Base-by-base conservation (phyloP, 306 rosid species). In the Abrus pulchellus region DNA sequence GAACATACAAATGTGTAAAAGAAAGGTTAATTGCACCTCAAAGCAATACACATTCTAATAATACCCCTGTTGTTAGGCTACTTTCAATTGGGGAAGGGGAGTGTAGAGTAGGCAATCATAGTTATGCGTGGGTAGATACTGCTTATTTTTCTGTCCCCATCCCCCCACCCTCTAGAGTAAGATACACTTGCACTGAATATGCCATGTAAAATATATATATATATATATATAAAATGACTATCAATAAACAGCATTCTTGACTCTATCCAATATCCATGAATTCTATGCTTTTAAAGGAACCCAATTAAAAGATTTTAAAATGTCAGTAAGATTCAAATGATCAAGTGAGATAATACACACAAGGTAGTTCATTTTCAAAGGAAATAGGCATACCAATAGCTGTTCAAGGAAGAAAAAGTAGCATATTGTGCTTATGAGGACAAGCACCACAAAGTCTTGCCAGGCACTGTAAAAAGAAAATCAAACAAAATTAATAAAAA, bases 341-440 rank as follows among this genome's bases (percentile, higher is more conserved):
- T 56, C 62, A 41, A 63, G 59, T 36, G 69, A 76, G 56, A 53
- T 50, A 33, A 69, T 49, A 45, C 41, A 67, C 54, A 47, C 49
- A 67, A 71, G 61, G n/a, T 27, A 55, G 57, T 79, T 50, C 28
- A 28, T 45, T 73, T 49, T 41, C 11, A 63, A 56, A 72, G 80
- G 50, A 74, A 78, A 83, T 12, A 78, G 84, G 69, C 94, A 74
- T 93, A 95, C 99, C 98, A 95, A 90, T 50, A 95, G 96, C 90
- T 95, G 99, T 88, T 95, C 98, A 27, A 95, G 94, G 87, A 93
- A 95, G 96, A 95, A 95, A 87, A 95, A 93, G 80, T 95, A 95
- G 90, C 99, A 93, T 75, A 93, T 87, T 6, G 96, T 90, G 93
- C 99, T 95, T 80, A 95, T 93, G 81, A 93, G 87, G 83, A 90